A percentile compares a stretch with the other conserved stretches of the same genome.
These are phyloP conservation scores for Yamadazyma epiphylla DNA, from an alignment of 1,139 yeast species.

Conservation along the genomic window DNA sequence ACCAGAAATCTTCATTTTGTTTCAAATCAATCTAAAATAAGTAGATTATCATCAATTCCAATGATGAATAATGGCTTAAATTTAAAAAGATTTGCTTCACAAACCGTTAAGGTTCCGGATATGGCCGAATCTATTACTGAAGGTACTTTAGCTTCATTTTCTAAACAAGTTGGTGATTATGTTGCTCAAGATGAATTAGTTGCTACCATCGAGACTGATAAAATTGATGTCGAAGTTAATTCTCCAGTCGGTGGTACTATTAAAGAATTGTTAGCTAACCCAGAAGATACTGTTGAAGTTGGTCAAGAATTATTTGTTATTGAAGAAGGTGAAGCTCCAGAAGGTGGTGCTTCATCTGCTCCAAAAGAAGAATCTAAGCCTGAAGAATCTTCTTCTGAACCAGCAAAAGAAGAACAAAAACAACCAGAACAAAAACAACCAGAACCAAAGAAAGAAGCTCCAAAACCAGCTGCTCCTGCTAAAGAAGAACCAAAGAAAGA, in stretches of 20 bases:
- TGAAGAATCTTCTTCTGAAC: slow-evolving; percentile 41
- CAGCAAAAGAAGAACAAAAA: slow-evolving; percentile 40
- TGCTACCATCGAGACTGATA: slow-evolving; percentile 98
- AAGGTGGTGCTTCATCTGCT: slow-evolving; percentile 45
- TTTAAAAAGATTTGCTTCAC: slow-evolving; percentile 39
- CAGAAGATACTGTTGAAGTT: slow-evolving; percentile 93
- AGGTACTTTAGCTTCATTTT: slow-evolving; percentile 84
- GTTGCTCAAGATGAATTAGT: slow-evolving; percentile 85
- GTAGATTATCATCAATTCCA: slow-evolving; percentile 3
- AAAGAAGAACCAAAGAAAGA: slow-evolving; percentile 22
- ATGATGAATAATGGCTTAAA: slow-evolving; percentile 9
- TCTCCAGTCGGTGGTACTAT: slow-evolving; percentile 92
- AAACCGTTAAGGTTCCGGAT: slow-evolving; percentile 85
- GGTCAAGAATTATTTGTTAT: slow-evolving; percentile 91
- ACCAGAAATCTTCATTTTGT: slow-evolving; percentile 4
- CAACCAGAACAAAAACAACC: slow-evolving; percentile 22
- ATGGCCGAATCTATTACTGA: slow-evolving; percentile 99
- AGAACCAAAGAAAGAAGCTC: slow-evolving; percentile 27
- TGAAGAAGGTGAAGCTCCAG: slow-evolving; percentile 86
- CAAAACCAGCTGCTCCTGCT: slow-evolving; percentile 30
- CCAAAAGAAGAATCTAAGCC: slow-evolving; percentile 19
- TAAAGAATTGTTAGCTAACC: slow-evolving; percentile 74
- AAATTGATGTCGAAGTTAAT: slow-evolving; percentile 95
- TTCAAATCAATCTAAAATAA: slow-evolving; percentile 1
- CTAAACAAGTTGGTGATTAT: slow-evolving; percentile 82